phyloP scores from a whole-genome alignment of 192 early-diverging fungal genomes.

The Coemansia sp. region DNA sequence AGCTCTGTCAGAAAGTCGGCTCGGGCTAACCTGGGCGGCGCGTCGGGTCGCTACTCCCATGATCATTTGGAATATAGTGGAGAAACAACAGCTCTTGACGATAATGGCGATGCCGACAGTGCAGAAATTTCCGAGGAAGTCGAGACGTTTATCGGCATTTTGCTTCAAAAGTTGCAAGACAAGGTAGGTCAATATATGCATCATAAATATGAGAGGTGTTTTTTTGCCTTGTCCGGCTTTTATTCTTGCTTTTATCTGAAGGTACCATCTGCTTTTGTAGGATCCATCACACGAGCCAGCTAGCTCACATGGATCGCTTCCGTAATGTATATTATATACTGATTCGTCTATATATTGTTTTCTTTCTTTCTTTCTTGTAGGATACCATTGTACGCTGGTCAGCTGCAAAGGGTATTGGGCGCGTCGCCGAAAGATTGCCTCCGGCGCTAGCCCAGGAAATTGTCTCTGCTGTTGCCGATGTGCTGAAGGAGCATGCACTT shows the following conservation, averaged over 20 bases:
- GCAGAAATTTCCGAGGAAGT: constrained; percentile 78
- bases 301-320: constrained; percentile 2
- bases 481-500: constrained; percentile 81
- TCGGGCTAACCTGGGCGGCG: constrained; percentile 17
- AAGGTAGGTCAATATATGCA: constrained; percentile 55
- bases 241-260: not conserved
- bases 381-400: constrained; percentile 96
- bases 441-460: constrained; percentile 80
- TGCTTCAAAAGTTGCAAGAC: constrained; percentile 81
- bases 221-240: no score
- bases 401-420: constrained; percentile 92
- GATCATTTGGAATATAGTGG: not conserved
- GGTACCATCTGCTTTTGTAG: no score
- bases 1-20: constrained; percentile 53
- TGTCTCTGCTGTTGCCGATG: constrained; percentile 67
- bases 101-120: constrained; percentile 11
- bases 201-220: no score
- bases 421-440: constrained; percentile 79
- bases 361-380: constrained; percentile 20
- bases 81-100: not conserved
- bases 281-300: no score
- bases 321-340: not conserved
- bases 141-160: constrained; percentile 76
- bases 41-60: not conserved
- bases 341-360: not conserved